phyloP scores from a whole-genome alignment of 805 yeast genomes.

The Yarrowia sp. region DNA sequence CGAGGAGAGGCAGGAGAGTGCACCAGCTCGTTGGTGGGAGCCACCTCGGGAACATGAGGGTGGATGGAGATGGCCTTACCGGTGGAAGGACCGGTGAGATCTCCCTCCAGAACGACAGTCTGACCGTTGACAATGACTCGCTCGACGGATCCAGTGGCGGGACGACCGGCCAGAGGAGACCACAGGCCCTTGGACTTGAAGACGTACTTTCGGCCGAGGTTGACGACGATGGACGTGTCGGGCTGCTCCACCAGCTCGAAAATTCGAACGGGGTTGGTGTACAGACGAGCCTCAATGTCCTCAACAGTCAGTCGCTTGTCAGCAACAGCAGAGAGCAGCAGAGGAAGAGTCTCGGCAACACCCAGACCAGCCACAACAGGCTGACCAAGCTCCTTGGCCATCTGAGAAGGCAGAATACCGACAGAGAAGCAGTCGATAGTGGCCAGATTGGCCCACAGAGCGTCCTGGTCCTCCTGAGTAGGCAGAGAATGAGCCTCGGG shows the following conservation, averaged over 20 bases:
- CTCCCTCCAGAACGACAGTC: conserved; percentile 84
- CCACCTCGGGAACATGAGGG: conserved; percentile 34
- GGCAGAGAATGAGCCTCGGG: conserved; percentile 75
- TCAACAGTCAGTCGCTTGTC: conserved; percentile 68
- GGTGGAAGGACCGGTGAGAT: conserved; percentile 57
- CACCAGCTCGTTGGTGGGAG: conserved; percentile 24
- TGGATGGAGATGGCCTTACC: conserved; percentile 55
- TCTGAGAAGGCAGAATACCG: conserved; percentile 71
- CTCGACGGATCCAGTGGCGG: conserved; percentile 78
- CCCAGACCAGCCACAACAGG: conserved; percentile 71
- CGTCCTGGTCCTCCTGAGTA: conserved; percentile 72
- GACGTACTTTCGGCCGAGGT: conserved; percentile 65
- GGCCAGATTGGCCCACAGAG: conserved; percentile 72
- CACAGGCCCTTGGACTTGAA: conserved; percentile 41
- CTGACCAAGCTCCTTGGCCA: conserved; percentile 65
- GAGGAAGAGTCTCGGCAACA: conserved; percentile 74
- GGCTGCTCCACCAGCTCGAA: conserved; percentile 76
- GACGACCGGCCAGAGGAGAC: conserved; percentile 54
- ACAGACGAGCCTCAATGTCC: conserved; percentile 70
- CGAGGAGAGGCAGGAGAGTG: conserved; percentile 30
- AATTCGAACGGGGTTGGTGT: conserved; percentile 76
- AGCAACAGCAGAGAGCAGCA: conserved; percentile 75
- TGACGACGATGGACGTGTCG: conserved; percentile 75
- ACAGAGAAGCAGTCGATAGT: conserved; percentile 83
- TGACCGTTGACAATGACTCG: conserved; percentile 77